Conservation (phyloP, 177 flowering plant species). For the Vitis hybrid region DNA sequence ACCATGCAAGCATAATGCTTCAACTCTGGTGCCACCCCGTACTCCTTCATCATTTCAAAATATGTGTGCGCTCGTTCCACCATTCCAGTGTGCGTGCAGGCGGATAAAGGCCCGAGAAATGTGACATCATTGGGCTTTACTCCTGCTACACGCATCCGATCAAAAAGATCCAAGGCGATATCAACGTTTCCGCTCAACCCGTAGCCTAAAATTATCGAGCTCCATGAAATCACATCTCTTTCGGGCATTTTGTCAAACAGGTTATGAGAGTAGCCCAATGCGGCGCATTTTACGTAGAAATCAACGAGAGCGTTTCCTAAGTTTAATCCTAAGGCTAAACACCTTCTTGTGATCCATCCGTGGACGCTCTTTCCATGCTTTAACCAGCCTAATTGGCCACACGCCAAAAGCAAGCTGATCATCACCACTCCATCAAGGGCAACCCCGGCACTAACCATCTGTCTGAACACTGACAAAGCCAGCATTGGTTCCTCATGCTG, state of each 20-base stretch:
- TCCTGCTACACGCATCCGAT: slow-evolving; percentile 21
- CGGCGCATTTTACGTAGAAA: slow-evolving; percentile 42
- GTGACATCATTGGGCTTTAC: slow-evolving; percentile 36
- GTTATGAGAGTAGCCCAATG: slow-evolving; percentile 20
- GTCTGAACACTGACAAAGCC: slow-evolving; percentile 31
- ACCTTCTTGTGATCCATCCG: slow-evolving; percentile 36
- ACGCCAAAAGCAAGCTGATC: slow-evolving; percentile 37
- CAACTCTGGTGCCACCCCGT: slow-evolving; percentile 18
- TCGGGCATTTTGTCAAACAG: slow-evolving; percentile 38
- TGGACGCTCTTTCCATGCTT: slow-evolving; percentile 47
- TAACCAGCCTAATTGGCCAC: slow-evolving; percentile 36
- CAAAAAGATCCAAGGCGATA: slow-evolving; percentile 29
- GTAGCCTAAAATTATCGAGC: slow-evolving; percentile 49
- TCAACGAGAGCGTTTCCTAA: slow-evolving; percentile 47
- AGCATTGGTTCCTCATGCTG: slow-evolving; percentile 32
- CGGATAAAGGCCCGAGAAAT: slow-evolving; percentile 35
- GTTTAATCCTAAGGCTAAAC: slow-evolving; percentile 22
- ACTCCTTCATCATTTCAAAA: slow-evolving; percentile 29
- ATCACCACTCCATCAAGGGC: slow-evolving; percentile 44
- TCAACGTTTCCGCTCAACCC: slow-evolving; percentile 36
- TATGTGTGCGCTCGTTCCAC: slow-evolving; percentile 20
- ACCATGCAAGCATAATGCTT: slow-evolving; percentile 42
- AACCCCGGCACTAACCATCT: slow-evolving; percentile 32
- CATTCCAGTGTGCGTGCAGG: slow-evolving; percentile 36
- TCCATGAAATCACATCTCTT: slow-evolving; percentile 61